phyloP scores from a whole-genome alignment of 1,284 basidiomycete species.

The Cronartium ribicola region DNA sequence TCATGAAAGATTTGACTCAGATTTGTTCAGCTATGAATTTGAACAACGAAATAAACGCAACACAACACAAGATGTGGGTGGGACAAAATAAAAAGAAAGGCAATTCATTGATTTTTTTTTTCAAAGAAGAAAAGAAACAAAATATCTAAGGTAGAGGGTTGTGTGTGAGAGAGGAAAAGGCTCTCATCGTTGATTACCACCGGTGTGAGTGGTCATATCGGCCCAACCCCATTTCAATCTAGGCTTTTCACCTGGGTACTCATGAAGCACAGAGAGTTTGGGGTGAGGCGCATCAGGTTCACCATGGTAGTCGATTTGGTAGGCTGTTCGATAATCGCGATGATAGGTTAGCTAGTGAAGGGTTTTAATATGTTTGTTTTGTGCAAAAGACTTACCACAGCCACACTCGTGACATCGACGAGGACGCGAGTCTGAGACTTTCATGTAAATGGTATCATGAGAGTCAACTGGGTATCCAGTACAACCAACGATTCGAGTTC shows the following conservation, averaged over 20 bases:
- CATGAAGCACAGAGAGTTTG: constrained; percentile 21
- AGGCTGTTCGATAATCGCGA: constrained; percentile 43
- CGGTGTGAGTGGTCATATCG: constrained; percentile 35
- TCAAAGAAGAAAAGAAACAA: background rate
- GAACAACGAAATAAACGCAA: too few species aligned
- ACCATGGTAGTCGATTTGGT: constrained; percentile 49
- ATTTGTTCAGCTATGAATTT: too few species aligned
- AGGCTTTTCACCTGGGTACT: constrained; percentile 38
- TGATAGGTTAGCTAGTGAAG: background rate
- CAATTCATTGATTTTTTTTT: too few species aligned
- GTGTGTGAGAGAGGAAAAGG: background rate
- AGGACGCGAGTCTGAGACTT: constrained; percentile 58
- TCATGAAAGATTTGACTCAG: too few species aligned
- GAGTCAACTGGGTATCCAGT: constrained; percentile 87
- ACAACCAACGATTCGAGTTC: constrained; percentile 78
- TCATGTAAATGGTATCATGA: constrained; percentile 82
- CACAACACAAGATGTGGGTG: too few species aligned
- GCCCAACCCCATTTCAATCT: constrained; percentile 40
- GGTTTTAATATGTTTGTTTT: background rate
- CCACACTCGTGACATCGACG: constrained; percentile 86
- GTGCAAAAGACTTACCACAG: constrained; percentile 60
- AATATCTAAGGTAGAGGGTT: background rate
- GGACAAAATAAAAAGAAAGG: too few species aligned
- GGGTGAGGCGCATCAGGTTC: constrained; percentile 42
- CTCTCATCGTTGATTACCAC: constrained; percentile 36